Evolutionary conservation across 1,284 basidiomycete species (phyloP), one percentile per base, ranked within the genome.

Genomic region (Ganoderma sinense): DNA sequence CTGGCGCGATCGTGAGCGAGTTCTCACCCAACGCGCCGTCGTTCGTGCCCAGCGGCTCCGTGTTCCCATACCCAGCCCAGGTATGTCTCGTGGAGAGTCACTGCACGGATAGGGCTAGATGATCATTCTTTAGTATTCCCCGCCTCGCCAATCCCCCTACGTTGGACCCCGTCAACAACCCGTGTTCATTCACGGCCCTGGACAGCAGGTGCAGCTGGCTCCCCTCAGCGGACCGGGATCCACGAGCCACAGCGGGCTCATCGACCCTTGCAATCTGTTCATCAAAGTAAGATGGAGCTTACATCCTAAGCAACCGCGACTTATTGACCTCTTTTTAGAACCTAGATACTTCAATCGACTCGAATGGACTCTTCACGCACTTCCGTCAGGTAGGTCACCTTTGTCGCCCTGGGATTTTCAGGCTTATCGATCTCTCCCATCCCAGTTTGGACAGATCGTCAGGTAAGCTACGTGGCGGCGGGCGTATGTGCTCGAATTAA

Each of bases 251-350:
- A 95, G 94, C 70, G 95, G 95, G 36, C 84, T 96, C 31, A 95
- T 97, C 71, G 95, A 97, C 81, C 95, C 94, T 1, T 96, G 94
- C 85, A 97, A 97, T 79, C 82, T 97, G 61, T 97, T 97, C 81
- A 94, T 93, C 85, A 94, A 95, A 85, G 93, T 93, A 63, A 65
- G 82, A 18, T 10, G 7, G 6, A n/a, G 1, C 0, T 13, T 56
- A 29, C 23, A 36, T 55, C 64, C 55, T 26, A 13, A 2, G 43
- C 36, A n/a, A 40, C 31, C n/a, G 4, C 7, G 23, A 62, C 33
- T 55, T 65, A 53, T 55, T 62, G 8, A 59, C 77, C 59, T 53
- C 67, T 39, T 68, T 69, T 26, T 75, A 97, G 94, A 95, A 96
- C 77, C 84, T 98, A 61, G 94, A 96, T 78, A 88, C 92, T 2